Percentiles rank a stretch among this genome's conserved stretches.
These are phyloP conservation scores for Borovskyia barvae DNA, from an alignment of 208 protist species.

Conservation along the genomic window DNA sequence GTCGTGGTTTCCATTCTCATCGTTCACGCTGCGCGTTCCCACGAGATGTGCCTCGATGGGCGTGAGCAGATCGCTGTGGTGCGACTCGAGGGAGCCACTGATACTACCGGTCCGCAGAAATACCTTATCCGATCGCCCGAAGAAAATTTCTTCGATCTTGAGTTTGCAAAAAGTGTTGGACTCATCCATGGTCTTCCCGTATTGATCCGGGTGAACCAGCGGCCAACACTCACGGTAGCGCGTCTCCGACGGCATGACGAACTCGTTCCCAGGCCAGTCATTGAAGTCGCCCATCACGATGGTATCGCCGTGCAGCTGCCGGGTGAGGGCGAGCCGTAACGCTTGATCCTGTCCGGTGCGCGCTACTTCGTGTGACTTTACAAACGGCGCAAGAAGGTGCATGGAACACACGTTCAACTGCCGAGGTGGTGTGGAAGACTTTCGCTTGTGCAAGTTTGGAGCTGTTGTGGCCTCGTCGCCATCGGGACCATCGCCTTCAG, in stretches of 20 bases:
- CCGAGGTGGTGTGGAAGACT: background rate
- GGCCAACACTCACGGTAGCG: slow-evolving; percentile 85
- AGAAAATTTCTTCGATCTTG: slow-evolving; percentile 91
- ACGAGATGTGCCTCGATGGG: slow-evolving; percentile 78
- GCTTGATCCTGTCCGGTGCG: slow-evolving; percentile 73
- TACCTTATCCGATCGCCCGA: slow-evolving; percentile 86
- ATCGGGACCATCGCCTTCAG: no score
- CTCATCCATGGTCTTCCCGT: slow-evolving; percentile 90
- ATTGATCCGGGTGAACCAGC: slow-evolving; percentile 51
- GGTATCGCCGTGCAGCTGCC: slow-evolving; percentile 49
- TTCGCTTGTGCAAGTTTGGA: background rate
- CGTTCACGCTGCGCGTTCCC: slow-evolving; percentile 80
- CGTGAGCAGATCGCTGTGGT: slow-evolving; percentile 19
- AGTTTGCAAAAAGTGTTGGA: slow-evolving; percentile 91
- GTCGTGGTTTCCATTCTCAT: slow-evolving; percentile 70
- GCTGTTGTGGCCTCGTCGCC: no score
- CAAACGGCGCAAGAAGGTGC: slow-evolving; percentile 86
- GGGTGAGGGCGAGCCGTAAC: slow-evolving; percentile 56
- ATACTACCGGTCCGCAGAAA: slow-evolving; percentile 54
- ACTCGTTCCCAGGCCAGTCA: slow-evolving; percentile 87
- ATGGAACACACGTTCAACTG: slow-evolving; percentile 24
- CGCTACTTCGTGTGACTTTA: slow-evolving; percentile 61
- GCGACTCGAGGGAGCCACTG: background rate
- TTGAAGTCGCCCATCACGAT: slow-evolving; percentile 92
- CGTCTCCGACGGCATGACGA: slow-evolving; percentile 75